phyloP scores from a whole-genome alignment of 176 grass and related monocot genomes.

The Oryza longistaminata region DNA sequence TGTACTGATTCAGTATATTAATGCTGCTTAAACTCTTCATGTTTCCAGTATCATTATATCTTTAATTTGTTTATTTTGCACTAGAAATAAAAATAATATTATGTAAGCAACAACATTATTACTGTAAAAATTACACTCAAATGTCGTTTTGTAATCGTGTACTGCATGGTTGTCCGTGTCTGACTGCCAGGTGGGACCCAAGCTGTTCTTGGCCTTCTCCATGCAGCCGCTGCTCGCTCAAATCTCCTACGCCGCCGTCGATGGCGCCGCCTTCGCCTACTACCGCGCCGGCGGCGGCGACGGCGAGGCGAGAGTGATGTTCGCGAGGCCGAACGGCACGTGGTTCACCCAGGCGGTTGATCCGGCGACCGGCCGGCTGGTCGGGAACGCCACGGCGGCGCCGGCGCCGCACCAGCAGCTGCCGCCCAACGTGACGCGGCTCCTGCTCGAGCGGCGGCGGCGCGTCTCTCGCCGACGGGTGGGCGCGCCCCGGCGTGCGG shows the following conservation, averaged over 20 bases:
- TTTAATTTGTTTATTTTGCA: too few species aligned
- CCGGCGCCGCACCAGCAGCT: neutral
- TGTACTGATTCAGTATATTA: neutral
- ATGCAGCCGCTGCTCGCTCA: slow-evolving; percentile 39
- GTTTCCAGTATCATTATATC: neutral
- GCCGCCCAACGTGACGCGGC: neutral
- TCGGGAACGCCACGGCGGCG: neutral
- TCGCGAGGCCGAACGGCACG: neutral
- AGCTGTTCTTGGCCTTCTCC: slow-evolving; percentile 30
- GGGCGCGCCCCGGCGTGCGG: slow-evolving; percentile 4
- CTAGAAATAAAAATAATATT: neutral
- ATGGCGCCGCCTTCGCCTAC: slow-evolving; percentile 45
- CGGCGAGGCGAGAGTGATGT: neutral
- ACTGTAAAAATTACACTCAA: neutral
- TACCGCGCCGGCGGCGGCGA: slow-evolving; percentile 19
- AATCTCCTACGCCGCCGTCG: slow-evolving; percentile 39
- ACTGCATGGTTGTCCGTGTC: neutral
- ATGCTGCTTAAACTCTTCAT: neutral
- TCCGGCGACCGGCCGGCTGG: slow-evolving; percentile 8
- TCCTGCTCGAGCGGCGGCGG: neutral
- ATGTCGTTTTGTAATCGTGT: neutral
- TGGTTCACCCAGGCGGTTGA: slow-evolving; percentile 34
- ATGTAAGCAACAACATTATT: neutral
- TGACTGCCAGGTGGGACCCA: slow-evolving; percentile 23
- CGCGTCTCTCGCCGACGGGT: slow-evolving; percentile 11